Conservation (phyloP, 129 eudicot species). For the Flaveria ramosissima region DNA sequence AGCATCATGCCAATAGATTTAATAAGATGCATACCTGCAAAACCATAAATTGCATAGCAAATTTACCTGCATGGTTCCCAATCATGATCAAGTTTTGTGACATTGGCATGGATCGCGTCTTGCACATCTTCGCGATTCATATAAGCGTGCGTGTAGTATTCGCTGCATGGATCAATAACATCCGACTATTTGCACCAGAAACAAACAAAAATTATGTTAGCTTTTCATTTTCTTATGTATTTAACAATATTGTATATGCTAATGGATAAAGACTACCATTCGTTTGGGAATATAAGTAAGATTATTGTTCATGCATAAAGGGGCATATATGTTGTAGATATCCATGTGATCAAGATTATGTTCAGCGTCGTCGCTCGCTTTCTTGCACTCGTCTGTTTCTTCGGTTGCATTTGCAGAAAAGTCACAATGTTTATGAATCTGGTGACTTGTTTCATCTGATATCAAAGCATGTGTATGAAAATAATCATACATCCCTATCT, state of each 20-base stretch:
- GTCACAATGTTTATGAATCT: constrained; percentile 53
- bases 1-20: constrained; percentile 8
- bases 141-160: constrained; percentile 55
- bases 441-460: constrained; percentile 51
- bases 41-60: background rate
- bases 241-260: background rate
- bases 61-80: constrained; percentile 82
- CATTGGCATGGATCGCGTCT: constrained; percentile 84
- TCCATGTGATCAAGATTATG: constrained; percentile 32
- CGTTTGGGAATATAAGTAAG: constrained; percentile 64
- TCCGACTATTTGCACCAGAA: constrained; percentile 16
- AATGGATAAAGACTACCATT: constrained; percentile 36
- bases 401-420: constrained; percentile 49
- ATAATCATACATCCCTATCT: constrained; percentile 68
- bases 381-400: constrained; percentile 39
- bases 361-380: constrained; percentile 29
- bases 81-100: constrained; percentile 58
- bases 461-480: constrained; percentile 64
- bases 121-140: constrained; percentile 75
- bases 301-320: constrained; percentile 41
- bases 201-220: constrained; percentile 3
- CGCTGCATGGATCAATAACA: constrained; percentile 61
- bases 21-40: background rate
- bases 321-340: constrained; percentile 79
- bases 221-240: background rate